These are phyloP conservation scores for Arthrobotrys entomopaga DNA, from an alignment of 2,329 filamentous ascomycete genomes.

Conservation along the genomic window DNA sequence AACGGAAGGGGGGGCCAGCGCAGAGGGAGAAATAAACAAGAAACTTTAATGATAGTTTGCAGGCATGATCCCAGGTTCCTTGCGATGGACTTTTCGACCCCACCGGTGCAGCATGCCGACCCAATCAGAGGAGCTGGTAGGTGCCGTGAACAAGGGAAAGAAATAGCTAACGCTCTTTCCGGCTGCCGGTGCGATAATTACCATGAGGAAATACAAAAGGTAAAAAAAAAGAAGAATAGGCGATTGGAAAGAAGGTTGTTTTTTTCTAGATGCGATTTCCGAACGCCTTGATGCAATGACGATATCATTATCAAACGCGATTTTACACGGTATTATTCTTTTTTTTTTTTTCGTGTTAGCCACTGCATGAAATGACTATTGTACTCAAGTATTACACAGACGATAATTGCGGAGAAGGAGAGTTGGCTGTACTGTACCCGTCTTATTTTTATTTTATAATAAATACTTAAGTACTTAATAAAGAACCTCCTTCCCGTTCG, in stretches of 20 bases:
- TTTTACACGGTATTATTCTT: too few species aligned
- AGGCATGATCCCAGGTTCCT: conserved; percentile 42
- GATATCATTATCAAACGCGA: conserved; percentile 22
- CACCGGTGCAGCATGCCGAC: conserved; percentile 25
- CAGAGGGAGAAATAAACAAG: conserved; percentile 21
- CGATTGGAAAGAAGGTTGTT: too few species aligned
- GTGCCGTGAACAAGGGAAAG: conserved; percentile 31
- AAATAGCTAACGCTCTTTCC: conserved; percentile 19
- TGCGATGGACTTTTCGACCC: conserved; percentile 28
- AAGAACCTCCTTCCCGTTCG: conserved; percentile 35
- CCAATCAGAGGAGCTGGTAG: conserved; percentile 41
- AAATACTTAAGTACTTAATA: too few species aligned
- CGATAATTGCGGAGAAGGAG: not conserved
- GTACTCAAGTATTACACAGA: too few species aligned
- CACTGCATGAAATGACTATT: too few species aligned
- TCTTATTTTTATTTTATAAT: not conserved
- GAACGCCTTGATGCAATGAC: conserved; percentile 25
- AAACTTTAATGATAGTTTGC: conserved; percentile 35
- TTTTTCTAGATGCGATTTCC: conserved; percentile 18
- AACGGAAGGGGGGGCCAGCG: conserved; percentile 32
- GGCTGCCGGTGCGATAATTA: conserved; percentile 33
- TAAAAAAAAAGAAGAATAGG: not conserved
- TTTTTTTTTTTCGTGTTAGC: not conserved
- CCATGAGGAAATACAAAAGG: not conserved
- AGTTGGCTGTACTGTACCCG: not conserved